Base-by-base conservation (phyloP, 1,284 basidiomycete species). In the Leucoagaricus sp. region DNA sequence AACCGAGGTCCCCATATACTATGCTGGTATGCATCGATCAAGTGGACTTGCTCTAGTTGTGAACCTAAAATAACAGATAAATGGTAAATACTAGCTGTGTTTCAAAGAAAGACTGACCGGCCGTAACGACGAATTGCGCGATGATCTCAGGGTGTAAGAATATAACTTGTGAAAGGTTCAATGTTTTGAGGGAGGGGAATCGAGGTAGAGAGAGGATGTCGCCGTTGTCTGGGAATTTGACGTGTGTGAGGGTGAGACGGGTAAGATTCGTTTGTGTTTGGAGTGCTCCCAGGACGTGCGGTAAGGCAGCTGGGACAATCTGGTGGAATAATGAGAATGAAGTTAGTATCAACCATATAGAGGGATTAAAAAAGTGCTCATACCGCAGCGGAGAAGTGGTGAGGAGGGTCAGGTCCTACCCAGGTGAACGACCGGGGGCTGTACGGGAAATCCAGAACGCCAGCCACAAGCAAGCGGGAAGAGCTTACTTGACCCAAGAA, bases 371-470 rank as follows among this genome's bases (percentile, higher is more conserved):
- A 34, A 54, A 10, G 25, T 15, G 4, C 12, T 49, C 60, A 6
- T 48, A 84, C 84, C 17, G 83, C 81, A 15, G 72, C 82, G 1
- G 83, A 83, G 64, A 84, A 83, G 62, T 85, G 80, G 60, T 85
- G 82, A 17, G 75, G 76, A 28, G 84, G 82, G 60, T 84, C 82
- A 4, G 81, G 82, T 4, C 83, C 81, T 29, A 72, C 77, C 84
- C 84, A 86, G 19, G 69, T 68, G 61, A 86, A 84, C 17, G 60
- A 65, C 52, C 66, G 70, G 34, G 83, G 80, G 58, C 84, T 85
- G 48, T 12, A 12, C 21, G 3, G 15, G 28, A 21, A 29, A 38
- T 28, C n/a, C 33, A 25, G 23, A 54, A 41, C 33, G 34, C 31
- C 9, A 19, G 15, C 46, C n/a, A 29, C 13, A n/a, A 38, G 7